These are phyloP conservation scores for Sodiomyces alkalinus DNA, from an alignment of 2,329 filamentous ascomycete genomes.

Conservation along the genomic window DNA sequence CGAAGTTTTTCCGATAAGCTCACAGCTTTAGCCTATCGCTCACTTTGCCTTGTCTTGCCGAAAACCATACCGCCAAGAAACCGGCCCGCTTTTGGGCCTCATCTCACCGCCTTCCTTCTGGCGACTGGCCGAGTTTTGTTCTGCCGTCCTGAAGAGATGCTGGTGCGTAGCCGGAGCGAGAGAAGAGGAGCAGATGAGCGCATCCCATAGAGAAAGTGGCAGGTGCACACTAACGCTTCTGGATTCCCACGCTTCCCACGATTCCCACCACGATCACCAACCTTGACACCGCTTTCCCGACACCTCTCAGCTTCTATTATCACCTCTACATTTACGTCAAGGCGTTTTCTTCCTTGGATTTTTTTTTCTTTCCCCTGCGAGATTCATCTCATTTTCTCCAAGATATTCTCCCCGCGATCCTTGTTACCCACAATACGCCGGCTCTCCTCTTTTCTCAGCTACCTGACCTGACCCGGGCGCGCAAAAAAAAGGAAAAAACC, in stretches of 20 bases:
- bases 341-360: too few species aligned
- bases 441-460: neutral
- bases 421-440: neutral
- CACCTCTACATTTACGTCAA: too few species aligned
- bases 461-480: neutral
- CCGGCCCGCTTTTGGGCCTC: conserved; percentile 6
- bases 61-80: conserved; percentile 3
- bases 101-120: conserved; percentile 7
- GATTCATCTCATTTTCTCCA: too few species aligned
- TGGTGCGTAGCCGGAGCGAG: conserved; percentile 7
- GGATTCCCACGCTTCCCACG: conserved; percentile 7
- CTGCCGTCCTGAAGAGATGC: conserved; percentile 8
- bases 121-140: conserved; percentile 7
- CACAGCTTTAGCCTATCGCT: too few species aligned
- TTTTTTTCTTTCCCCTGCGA: too few species aligned
- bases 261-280: too few species aligned
- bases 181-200: conserved; percentile 8
- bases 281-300: too few species aligned
- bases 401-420: neutral
- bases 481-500: conserved; percentile 1
- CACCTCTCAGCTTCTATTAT: too few species aligned
- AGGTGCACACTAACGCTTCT: conserved; percentile 9
- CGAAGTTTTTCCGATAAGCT: too few species aligned
- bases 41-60: conserved; percentile 5
- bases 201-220: conserved; percentile 8